These are phyloP conservation scores for Xylaria polymorpha DNA, from an alignment of 2,329 filamentous ascomycete species.

Conservation along the genomic window DNA sequence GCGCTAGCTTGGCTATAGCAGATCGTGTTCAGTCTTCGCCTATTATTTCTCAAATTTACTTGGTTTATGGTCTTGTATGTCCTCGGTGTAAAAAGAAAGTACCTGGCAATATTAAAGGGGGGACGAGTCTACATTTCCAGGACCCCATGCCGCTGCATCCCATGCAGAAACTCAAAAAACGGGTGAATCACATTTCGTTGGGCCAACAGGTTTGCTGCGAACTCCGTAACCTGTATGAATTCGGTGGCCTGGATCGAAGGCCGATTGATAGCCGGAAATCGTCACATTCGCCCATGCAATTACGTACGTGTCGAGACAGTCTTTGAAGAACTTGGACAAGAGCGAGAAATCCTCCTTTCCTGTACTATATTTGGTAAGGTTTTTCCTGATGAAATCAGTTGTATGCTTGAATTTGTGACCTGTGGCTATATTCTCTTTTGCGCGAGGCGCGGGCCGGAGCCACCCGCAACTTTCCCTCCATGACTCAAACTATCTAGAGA, in stretches of 20 bases:
- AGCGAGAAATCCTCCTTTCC: too few relatives aligned
- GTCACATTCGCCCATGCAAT: not conserved
- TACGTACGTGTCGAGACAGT: not conserved
- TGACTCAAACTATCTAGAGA: not conserved
- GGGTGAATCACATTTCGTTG: too few relatives aligned
- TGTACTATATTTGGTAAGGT: not conserved
- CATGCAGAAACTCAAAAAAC: too few relatives aligned
- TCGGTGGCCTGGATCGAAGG: not conserved
- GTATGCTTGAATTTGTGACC: not conserved
- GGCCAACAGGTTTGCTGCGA: not conserved
- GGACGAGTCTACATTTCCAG: too few relatives aligned
- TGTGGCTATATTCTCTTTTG: not conserved
- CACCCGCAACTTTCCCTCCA: not conserved
- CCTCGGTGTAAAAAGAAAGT: not conserved
- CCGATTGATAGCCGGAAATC: not conserved
- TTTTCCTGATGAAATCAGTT: not conserved
- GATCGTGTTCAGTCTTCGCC: not conserved
- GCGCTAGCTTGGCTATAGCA: not conserved
- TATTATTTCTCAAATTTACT: not conserved
- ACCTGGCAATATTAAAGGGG: not conserved
- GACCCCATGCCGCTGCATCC: too few relatives aligned
- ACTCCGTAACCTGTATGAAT: not conserved
- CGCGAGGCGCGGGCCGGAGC: not conserved
- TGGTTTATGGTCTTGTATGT: not conserved
- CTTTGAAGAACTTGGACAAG: not conserved